Evolutionary conservation across 2,329 filamentous ascomycete genomes (phyloP), one percentile per base, ranked within the genome.

Genomic region (Neodidymelliopsis sp.): DNA sequence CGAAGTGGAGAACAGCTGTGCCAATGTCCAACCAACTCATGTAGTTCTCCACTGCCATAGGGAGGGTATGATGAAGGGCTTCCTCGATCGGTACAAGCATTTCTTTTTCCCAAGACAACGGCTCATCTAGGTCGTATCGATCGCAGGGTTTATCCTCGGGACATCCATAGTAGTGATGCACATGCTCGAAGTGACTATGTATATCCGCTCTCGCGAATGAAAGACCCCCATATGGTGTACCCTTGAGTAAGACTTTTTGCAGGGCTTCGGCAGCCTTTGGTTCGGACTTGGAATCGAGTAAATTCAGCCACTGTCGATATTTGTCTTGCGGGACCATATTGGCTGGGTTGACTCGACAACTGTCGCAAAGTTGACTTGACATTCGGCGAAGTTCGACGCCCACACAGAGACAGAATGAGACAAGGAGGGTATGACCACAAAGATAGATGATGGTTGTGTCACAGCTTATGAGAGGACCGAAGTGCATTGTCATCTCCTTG

Each of bases 1-100:
- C 81, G 37, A 83, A 23, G 4, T 22, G 25, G 37, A 27, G 12
- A 12, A 27, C 12, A 7, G 7, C 24, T 12, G 12, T 7, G 12
- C 24, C 24, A 12, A 27, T 27, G 7, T 27, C 7, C 7, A 7
- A 27, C 24, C 24, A 27, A 12, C 7, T 27, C 7, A 27, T 7
- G 24, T 27, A 27, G 24, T 78, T 4, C 80, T 16, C 4, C 24
- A 11, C 27, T n/a, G 10, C 24, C 18, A n/a, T 11, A 11, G 24
- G 3, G 25, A 18, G 15, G 25, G 25, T 7, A 6, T 15, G 5
- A 5, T 20, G n/a, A 19, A 20, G 10, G 24, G 20, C 74, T 24
- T 75, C 63, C 2, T 84, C 41, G 7, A 82, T 79, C 1, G 61
- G 60, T 8, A 16, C 29, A 36, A 56, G 53, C 34, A 67, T 62